phyloP scores from a whole-genome alignment of 306 rosid species.

The Coriaria nepalensis region DNA sequence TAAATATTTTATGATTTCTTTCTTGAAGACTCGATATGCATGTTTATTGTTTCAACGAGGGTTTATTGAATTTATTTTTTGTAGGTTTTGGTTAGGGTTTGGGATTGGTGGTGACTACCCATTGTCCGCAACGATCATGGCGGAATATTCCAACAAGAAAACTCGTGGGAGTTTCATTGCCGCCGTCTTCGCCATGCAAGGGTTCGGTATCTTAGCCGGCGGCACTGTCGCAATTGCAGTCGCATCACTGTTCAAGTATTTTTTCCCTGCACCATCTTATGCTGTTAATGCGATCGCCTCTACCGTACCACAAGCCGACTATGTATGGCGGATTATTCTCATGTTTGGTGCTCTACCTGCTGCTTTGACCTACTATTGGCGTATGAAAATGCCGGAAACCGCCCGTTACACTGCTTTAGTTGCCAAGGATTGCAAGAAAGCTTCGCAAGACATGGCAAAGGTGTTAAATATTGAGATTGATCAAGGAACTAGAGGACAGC shows the following conservation, averaged over 20 bases:
- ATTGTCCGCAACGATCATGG: conserved; percentile 68
- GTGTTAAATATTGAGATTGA: conserved; percentile 25
- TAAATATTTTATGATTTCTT: too few relatives aligned
- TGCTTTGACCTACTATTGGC: conserved; percentile 32
- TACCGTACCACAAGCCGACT: conserved; percentile 38
- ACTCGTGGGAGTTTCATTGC: conserved; percentile 49
- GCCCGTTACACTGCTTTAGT: conserved; percentile 57
- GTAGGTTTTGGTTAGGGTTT: conserved; percentile 35
- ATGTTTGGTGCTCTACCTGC: conserved; percentile 58
- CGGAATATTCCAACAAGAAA: conserved; percentile 43
- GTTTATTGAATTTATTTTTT: too few relatives aligned
- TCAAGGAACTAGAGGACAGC: background rate
- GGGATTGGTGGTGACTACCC: conserved; percentile 53
- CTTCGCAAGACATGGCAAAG: conserved; percentile 43
- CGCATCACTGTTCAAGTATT: conserved; percentile 15
- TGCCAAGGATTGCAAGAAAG: conserved; percentile 35
- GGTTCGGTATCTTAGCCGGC: conserved; percentile 49
- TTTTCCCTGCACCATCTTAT: conserved; percentile 20
- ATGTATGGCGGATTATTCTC: conserved; percentile 53
- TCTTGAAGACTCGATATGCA: too few relatives aligned
- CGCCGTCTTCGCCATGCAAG: conserved; percentile 46
- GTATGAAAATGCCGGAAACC: conserved; percentile 57
- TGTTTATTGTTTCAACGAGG: too few relatives aligned
- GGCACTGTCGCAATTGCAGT: conserved; percentile 40
- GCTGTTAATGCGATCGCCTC: conserved; percentile 14